Percentiles rank a stretch among this genome's conserved stretches.
These are phyloP conservation scores for Dicorynia guianensis DNA, from an alignment of 306 rosid genomes.

Conservation along the genomic window DNA sequence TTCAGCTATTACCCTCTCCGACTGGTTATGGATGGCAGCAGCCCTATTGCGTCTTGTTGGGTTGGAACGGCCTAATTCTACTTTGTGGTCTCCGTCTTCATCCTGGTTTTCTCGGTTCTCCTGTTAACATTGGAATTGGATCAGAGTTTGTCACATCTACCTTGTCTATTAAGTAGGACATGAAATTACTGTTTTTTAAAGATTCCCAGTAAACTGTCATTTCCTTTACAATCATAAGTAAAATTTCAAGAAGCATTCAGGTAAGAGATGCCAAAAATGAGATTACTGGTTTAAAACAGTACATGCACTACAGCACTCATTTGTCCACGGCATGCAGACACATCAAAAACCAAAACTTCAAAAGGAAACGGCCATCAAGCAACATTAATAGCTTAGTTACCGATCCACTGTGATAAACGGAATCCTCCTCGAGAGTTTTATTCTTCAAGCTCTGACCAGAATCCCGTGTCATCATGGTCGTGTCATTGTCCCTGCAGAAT, in stretches of 20 bases:
- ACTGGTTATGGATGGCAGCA: slow-evolving; percentile 66
- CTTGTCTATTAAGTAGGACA: neutral
- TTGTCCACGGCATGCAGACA: no score
- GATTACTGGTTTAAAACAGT: no score
- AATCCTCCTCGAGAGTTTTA: slow-evolving; percentile 59
- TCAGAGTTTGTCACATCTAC: no score
- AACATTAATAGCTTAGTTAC: slow-evolving; percentile 27
- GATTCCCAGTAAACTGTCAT: no score
- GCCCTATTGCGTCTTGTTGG: slow-evolving; percentile 51
- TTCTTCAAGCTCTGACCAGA: slow-evolving; percentile 54
- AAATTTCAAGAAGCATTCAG: no score
- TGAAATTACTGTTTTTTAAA: no score
- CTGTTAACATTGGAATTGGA: slow-evolving; percentile 23
- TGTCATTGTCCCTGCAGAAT: slow-evolving; percentile 48
- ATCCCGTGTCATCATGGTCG: slow-evolving; percentile 59
- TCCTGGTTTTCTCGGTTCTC: slow-evolving; percentile 40
- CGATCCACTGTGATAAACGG: slow-evolving; percentile 53
- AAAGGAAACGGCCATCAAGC: no score
- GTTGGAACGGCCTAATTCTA: slow-evolving; percentile 39
- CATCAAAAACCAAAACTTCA: no score
- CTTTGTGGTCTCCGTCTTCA: slow-evolving; percentile 49
- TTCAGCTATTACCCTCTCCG: slow-evolving; percentile 56
- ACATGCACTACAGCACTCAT: no score
- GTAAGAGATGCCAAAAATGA: no score
- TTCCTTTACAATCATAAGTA: no score